These are phyloP conservation scores for Lizanozyma gosingica DNA, from an alignment of 1,139 yeast species.

Conservation along the genomic window DNA sequence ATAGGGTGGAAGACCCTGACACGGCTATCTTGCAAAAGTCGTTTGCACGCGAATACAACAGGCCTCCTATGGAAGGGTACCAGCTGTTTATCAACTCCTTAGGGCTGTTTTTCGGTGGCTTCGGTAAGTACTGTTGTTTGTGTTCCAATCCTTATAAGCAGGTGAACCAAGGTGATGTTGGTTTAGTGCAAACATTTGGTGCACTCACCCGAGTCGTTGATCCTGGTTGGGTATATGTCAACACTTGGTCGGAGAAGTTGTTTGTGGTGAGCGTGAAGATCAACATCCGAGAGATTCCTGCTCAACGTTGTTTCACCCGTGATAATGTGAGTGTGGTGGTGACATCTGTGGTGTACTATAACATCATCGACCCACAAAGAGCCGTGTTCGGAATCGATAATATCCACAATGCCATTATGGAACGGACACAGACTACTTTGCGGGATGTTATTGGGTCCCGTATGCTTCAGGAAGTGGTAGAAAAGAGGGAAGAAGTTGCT, in stretches of 20 bases:
- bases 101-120: slow-evolving; percentile 43
- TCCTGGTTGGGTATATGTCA: slow-evolving; percentile 61
- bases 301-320: slow-evolving; percentile 59
- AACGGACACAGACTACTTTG: slow-evolving; percentile 67
- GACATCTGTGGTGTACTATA: slow-evolving; percentile 62
- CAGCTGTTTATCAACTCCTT: slow-evolving; percentile 31
- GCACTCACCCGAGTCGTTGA: slow-evolving; percentile 59
- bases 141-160: slow-evolving; percentile 56
- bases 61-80: slow-evolving; percentile 27
- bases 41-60: slow-evolving; percentile 31
- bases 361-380: slow-evolving; percentile 61
- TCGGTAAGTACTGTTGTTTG: slow-evolving; percentile 48
- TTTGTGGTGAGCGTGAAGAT: slow-evolving; percentile 47
- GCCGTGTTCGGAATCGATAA: slow-evolving; percentile 52
- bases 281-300: slow-evolving; percentile 58
- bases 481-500: slow-evolving; percentile 68
- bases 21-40: slow-evolving; percentile 7
- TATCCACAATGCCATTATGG: slow-evolving; percentile 52
- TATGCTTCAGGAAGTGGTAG: slow-evolving; percentile 63
- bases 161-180: slow-evolving; percentile 64
- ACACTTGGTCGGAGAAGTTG: slow-evolving; percentile 55
- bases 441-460: slow-evolving; percentile 68
- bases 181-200: slow-evolving; percentile 62
- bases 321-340: slow-evolving; percentile 58
- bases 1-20: slow-evolving; percentile 7